Percentiles rank a stretch among this genome's conserved stretches.
phyloP scores from a whole-genome alignment of 2,329 filamentous ascomycete species.

The Nemania sp. region DNA sequence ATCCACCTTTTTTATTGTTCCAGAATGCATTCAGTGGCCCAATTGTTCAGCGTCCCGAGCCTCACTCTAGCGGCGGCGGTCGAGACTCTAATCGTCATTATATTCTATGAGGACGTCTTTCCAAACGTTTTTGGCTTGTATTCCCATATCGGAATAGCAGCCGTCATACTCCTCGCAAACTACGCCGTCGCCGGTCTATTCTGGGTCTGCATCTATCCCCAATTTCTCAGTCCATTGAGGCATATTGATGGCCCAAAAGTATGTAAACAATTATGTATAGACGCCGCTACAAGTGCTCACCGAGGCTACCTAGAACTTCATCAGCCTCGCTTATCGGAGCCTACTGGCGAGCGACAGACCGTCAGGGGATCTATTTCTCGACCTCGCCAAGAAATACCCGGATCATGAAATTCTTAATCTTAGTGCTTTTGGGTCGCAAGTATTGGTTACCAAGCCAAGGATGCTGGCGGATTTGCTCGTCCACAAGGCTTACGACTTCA shows the following conservation, averaged over 20 bases:
- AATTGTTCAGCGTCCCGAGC: slow-evolving; percentile 34
- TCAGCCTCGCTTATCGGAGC: slow-evolving; percentile 27
- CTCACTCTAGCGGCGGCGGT: slow-evolving; percentile 32
- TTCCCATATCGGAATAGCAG: slow-evolving; percentile 11
- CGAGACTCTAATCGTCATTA: slow-evolving; percentile 39
- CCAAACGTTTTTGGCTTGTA: slow-evolving; percentile 14
- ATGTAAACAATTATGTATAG: slow-evolving; percentile 8
- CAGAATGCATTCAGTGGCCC: slow-evolving; percentile 17
- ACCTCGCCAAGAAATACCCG: slow-evolving; percentile 30
- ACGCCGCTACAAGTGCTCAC: neutral
- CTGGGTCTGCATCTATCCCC: slow-evolving; percentile 32
- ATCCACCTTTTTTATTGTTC: neutral
- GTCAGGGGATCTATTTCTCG: slow-evolving; percentile 29
- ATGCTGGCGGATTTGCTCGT: slow-evolving; percentile 54
- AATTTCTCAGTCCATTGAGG: slow-evolving; percentile 32
- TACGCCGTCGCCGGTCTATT: slow-evolving; percentile 29
- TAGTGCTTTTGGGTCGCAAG: slow-evolving; percentile 25
- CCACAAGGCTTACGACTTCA: slow-evolving; percentile 57
- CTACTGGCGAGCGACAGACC: slow-evolving; percentile 24
- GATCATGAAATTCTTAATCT: slow-evolving; percentile 32
- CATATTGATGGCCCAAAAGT: slow-evolving; percentile 33
- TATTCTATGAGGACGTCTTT: slow-evolving; percentile 25
- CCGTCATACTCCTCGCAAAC: slow-evolving; percentile 26
- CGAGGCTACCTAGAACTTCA: slow-evolving; percentile 7
- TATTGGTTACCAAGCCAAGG: slow-evolving; percentile 42